Evolutionary conservation across 768 basidiomycete species (phyloP).

Genomic region (Crucibulum laeve): DNA sequence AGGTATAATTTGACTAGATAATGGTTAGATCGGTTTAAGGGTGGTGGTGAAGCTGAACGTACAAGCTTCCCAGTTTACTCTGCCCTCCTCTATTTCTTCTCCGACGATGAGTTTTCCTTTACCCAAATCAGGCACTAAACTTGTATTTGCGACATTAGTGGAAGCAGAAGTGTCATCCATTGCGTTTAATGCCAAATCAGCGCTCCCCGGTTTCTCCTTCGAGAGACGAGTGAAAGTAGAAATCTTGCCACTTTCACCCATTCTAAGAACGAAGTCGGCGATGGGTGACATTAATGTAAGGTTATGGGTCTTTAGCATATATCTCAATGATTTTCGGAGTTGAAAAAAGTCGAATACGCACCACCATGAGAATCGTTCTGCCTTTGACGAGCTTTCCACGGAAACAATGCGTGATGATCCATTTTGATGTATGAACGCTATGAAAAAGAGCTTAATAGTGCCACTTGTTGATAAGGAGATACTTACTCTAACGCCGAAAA

Average conservation of each 20-base stretch:
- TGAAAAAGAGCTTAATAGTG: background rate
- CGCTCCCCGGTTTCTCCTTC: constrained; percentile 23
- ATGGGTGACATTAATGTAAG: background rate
- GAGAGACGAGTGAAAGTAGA: constrained; percentile 16
- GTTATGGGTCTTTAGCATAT: background rate
- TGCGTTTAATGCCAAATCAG: constrained; percentile 15
- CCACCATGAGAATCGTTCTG: constrained; percentile 81
- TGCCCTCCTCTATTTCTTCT: constrained; percentile 56
- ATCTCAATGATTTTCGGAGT: background rate
- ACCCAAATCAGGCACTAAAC: no score
- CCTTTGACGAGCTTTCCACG: constrained; percentile 71
- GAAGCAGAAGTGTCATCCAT: constrained; percentile 15
- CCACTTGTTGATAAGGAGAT: constrained; percentile 1
- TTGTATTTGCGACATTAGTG: background rate
- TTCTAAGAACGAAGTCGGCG: background rate
- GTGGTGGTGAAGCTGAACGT: no score
- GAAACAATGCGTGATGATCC: constrained; percentile 77
- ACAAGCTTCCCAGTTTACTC: constrained; percentile 45
- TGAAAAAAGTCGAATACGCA: constrained; percentile 17
- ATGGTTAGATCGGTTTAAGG: no score
- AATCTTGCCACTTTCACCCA: constrained; percentile 27
- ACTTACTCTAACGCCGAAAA: constrained; percentile 53
- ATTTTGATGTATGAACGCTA: constrained; percentile 64
- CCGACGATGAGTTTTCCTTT: constrained; percentile 56
- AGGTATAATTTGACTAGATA: constrained; percentile 35